Conservation (phyloP, 176 grass and related monocot species). For the Ananas comosus region DNA sequence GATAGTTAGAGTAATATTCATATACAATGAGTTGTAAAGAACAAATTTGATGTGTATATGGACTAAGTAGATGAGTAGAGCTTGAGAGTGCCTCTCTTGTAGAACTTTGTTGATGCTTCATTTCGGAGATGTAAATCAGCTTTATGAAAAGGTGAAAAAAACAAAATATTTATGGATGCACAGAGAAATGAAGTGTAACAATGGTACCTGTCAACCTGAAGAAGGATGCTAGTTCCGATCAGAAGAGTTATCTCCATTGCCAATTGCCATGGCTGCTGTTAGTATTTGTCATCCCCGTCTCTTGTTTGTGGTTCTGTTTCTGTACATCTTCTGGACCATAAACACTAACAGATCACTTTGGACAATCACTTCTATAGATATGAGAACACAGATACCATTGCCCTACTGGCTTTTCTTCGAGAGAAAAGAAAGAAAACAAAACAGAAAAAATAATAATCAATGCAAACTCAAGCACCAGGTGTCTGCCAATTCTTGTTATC, state of each 20-base stretch:
- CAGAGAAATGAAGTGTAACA: constrained; percentile 3
- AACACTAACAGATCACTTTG: too few relatives aligned
- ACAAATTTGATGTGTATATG: constrained; percentile 1
- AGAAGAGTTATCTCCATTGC: background rate
- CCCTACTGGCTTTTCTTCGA: too few relatives aligned
- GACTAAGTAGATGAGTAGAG: constrained; percentile 9
- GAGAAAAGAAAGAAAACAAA: too few relatives aligned
- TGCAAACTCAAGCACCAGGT: too few relatives aligned
- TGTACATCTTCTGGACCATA: too few relatives aligned
- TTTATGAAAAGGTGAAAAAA: background rate
- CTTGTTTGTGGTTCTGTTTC: too few relatives aligned
- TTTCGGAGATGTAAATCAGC: background rate
- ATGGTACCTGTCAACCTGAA: background rate
- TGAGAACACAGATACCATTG: too few relatives aligned
- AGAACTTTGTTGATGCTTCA: background rate
- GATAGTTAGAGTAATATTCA: constrained; percentile 8
- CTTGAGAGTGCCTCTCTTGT: constrained; percentile 3
- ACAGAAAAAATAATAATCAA: too few relatives aligned
- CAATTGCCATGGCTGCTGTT: background rate
- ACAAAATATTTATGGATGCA: constrained; percentile 7
- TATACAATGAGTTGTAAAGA: background rate
- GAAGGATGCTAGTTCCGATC: background rate
- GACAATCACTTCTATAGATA: too few relatives aligned
- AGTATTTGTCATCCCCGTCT: background rate
- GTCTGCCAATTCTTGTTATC: too few relatives aligned